These are phyloP conservation scores for Kodamaea ohmeri DNA, from an alignment of 1,139 yeast genomes.

Conservation along the genomic window DNA sequence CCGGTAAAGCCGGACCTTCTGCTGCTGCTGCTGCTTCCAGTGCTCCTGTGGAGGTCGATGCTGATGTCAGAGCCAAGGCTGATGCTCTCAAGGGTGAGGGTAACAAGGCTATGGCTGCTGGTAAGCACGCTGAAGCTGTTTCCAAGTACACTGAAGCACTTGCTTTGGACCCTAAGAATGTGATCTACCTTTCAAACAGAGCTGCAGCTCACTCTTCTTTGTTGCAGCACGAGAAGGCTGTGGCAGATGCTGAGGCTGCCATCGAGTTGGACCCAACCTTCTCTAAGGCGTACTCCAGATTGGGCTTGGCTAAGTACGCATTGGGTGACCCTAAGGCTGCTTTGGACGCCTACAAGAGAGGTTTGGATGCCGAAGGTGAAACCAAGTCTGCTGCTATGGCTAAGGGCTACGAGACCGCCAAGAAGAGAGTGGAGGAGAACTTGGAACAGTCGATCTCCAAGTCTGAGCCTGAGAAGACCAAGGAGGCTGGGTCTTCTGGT, in stretches of 20 bases:
- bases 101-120: slow-evolving; percentile 84
- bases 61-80: slow-evolving; percentile 66
- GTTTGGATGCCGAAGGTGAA: slow-evolving; percentile 84
- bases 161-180: slow-evolving; percentile 59
- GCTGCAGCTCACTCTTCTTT: slow-evolving; percentile 94
- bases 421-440: slow-evolving; percentile 77
- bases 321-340: slow-evolving; percentile 87
- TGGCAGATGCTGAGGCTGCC: slow-evolving; percentile 80
- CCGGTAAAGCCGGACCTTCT: slow-evolving; percentile 18
- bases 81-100: slow-evolving; percentile 87
- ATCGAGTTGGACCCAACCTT: slow-evolving; percentile 73
- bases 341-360: slow-evolving; percentile 84
- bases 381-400: slow-evolving; percentile 85
- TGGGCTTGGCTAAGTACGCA: slow-evolving; percentile 91
- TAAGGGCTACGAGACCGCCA: slow-evolving; percentile 91
- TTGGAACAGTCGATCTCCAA: slow-evolving; percentile 46
- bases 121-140: slow-evolving; percentile 68
- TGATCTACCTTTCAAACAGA: slow-evolving; percentile 83
- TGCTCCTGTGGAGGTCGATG: slow-evolving; percentile 42
- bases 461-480: slow-evolving; percentile 25
- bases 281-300: slow-evolving; percentile 91
- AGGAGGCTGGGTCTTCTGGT: slow-evolving; percentile 22
- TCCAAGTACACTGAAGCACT: slow-evolving; percentile 83
- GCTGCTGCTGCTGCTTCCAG: slow-evolving; percentile 20
- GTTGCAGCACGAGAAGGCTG: slow-evolving; percentile 72